Percentiles rank a stretch among this genome's conserved stretches.
Conservation (phyloP, 192 early-diverging fungal genomes). For the Coemansia sp. region DNA sequence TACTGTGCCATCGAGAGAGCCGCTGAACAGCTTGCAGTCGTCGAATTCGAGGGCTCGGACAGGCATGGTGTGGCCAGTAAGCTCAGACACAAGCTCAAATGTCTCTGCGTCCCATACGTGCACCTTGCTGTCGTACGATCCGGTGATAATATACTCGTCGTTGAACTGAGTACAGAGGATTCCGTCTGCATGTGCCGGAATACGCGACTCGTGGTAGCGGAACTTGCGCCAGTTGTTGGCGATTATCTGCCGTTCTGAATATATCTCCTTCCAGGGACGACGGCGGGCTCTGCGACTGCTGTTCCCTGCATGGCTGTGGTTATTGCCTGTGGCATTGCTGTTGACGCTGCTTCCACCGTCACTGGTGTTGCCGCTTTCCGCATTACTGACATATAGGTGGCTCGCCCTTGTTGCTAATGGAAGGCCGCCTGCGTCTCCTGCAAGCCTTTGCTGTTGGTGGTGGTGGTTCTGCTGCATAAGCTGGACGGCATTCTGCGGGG, state of each 20-base stretch:
- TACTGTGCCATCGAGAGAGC: slow-evolving; percentile 90
- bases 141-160: slow-evolving; percentile 81
- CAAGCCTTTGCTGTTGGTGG: neutral
- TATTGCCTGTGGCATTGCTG: slow-evolving; percentile 8
- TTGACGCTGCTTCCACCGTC: slow-evolving; percentile 32
- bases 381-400: slow-evolving; percentile 4
- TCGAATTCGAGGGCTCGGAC: slow-evolving; percentile 94
- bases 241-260: slow-evolving; percentile 87
- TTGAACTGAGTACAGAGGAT: slow-evolving; percentile 91
- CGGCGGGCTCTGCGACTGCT: slow-evolving; percentile 26
- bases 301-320: neutral
- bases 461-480: slow-evolving; percentile 31
- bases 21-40: slow-evolving; percentile 89
- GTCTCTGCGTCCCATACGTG: slow-evolving; percentile 90
- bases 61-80: slow-evolving; percentile 84
- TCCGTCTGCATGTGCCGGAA: slow-evolving; percentile 85
- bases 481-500: slow-evolving; percentile 41
- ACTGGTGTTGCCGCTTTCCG: slow-evolving; percentile 28
- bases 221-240: slow-evolving; percentile 94
- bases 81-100: slow-evolving; percentile 72
- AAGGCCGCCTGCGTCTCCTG: neutral
- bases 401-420: neutral
- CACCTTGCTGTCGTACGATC: slow-evolving; percentile 86
- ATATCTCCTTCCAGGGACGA: slow-evolving; percentile 94
- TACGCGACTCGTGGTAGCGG: slow-evolving; percentile 64